Evolutionary conservation across 768 basidiomycete genomes (phyloP).

Genomic region (Myochromella boudieri): DNA sequence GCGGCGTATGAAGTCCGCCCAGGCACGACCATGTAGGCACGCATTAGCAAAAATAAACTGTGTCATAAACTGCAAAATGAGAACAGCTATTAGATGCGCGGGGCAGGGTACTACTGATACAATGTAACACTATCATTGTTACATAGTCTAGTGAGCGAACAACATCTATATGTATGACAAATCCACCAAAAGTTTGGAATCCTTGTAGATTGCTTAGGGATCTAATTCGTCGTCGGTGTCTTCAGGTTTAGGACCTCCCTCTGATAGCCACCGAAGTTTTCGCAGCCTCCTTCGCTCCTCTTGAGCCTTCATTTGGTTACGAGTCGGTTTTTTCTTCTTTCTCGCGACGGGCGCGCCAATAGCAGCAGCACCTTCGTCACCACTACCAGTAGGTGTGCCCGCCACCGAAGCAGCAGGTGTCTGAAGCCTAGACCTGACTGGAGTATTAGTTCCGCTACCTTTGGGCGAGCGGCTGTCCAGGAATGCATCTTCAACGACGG

Average conservation of each 20-base stretch:
- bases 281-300: conserved; percentile 82
- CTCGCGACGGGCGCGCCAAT: conserved; percentile 47
- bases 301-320: conserved; percentile 85
- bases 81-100: no score
- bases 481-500: conserved; percentile 83
- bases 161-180: no score
- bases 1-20: no score
- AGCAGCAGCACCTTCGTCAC: conserved; percentile 55
- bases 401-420: conserved; percentile 69
- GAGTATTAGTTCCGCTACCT: conserved; percentile 73
- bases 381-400: conserved; percentile 78
- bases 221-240: conserved; percentile 78
- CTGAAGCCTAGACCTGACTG: conserved; percentile 65
- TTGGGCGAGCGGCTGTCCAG: conserved; percentile 66
- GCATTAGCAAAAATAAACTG: no score
- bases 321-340: conserved; percentile 88
- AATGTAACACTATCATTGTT: no score
- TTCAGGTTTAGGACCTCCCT: conserved; percentile 81
- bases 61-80: no score
- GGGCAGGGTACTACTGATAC: no score
- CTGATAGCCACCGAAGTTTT: conserved; percentile 80
- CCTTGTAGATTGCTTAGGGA: no score
- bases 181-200: no score
- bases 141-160: no score
- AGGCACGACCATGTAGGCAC: no score